These are phyloP conservation scores for Aquanectria penicillioides DNA, from an alignment of 2,329 filamentous ascomycete species.

Conservation along the genomic window DNA sequence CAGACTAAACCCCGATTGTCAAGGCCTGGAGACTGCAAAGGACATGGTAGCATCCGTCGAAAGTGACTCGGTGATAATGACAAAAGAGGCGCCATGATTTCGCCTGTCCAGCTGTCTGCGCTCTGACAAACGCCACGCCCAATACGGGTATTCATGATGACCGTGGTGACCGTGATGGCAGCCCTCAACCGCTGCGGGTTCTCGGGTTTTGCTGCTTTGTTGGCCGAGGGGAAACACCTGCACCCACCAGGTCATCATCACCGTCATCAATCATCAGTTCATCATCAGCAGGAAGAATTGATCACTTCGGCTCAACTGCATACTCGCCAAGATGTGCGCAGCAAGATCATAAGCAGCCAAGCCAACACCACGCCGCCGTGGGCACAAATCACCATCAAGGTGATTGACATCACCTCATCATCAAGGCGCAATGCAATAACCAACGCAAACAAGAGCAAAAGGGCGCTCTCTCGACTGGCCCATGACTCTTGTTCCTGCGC, in stretches of 20 bases:
- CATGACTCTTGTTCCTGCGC: neutral
- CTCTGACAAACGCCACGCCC: neutral
- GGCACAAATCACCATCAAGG: too few relatives aligned
- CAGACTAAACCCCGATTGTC: too few relatives aligned
- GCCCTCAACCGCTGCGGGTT: too few relatives aligned
- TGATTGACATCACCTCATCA: neutral
- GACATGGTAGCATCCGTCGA: neutral
- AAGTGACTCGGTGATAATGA: neutral
- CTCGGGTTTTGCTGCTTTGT: too few relatives aligned
- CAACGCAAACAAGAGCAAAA: slow-evolving; percentile 2
- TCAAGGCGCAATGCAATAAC: neutral
- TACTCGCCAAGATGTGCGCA: too few relatives aligned
- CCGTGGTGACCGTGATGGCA: too few relatives aligned
- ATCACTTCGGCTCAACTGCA: too few relatives aligned
- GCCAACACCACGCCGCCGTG: neutral
- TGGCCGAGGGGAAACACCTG: too few relatives aligned
- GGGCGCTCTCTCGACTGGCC: neutral
- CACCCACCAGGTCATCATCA: too few relatives aligned
- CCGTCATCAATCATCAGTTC: too few relatives aligned
- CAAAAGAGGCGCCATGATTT: neutral
- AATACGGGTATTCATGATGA: neutral
- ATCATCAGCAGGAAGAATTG: too few relatives aligned
- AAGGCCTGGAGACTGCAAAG: neutral
- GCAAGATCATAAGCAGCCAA: too few relatives aligned
- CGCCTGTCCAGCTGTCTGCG: neutral